Conservation (phyloP, 1,284 basidiomycete species). For the Peniophora sp. region DNA sequence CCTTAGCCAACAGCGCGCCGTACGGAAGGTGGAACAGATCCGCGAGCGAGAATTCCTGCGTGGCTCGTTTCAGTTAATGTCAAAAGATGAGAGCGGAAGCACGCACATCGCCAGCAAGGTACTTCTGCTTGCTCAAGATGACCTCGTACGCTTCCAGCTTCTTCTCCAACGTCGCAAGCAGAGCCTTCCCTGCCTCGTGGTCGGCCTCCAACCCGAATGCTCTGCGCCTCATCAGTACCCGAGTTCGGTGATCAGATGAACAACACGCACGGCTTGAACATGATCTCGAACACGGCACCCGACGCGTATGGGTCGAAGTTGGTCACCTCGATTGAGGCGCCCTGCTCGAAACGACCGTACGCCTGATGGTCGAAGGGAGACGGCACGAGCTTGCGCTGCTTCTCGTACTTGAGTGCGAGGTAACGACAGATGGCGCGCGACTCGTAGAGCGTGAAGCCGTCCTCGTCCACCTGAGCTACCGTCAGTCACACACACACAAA, state of each 20-base stretch:
- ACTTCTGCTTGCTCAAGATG: slow-evolving; percentile 44
- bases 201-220: slow-evolving; percentile 19
- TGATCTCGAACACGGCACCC: slow-evolving; percentile 23
- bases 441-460: slow-evolving; percentile 35
- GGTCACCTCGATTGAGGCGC: slow-evolving; percentile 28
- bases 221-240: background rate
- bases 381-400: slow-evolving; percentile 14
- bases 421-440: slow-evolving; percentile 44
- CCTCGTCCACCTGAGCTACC: slow-evolving; percentile 18
- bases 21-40: slow-evolving; percentile 53
- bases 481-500: background rate
- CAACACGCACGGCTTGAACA: slow-evolving; percentile 16
- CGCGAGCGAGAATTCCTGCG: slow-evolving; percentile 39
- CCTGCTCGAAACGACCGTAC: slow-evolving; percentile 35
- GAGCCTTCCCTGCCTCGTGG: slow-evolving; percentile 19
- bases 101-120: slow-evolving; percentile 41
- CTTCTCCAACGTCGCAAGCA: slow-evolving; percentile 21
- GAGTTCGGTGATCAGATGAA: background rate
- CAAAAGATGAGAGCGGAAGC: too few species aligned
- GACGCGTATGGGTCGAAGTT: slow-evolving; percentile 30
- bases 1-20: slow-evolving; percentile 21
- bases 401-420: slow-evolving; percentile 26
- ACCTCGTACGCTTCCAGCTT: slow-evolving; percentile 43
- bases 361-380: slow-evolving; percentile 25
- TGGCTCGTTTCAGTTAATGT: background rate